Conservation (phyloP, 345 rosid species). For the Erodium maritimum region DNA sequence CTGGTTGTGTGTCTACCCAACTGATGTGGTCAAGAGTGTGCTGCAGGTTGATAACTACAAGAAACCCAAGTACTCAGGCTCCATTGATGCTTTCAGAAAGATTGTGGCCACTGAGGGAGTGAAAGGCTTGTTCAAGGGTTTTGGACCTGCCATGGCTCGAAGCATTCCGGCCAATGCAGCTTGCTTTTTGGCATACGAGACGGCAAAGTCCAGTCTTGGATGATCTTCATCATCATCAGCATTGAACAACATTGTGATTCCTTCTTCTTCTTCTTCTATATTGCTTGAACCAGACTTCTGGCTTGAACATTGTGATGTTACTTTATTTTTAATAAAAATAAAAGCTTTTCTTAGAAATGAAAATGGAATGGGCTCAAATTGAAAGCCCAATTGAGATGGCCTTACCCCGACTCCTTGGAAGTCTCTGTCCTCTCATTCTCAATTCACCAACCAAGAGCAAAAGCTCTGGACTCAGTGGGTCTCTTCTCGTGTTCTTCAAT, state of each 20-base stretch:
- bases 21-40: constrained; percentile 91
- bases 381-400: too few relatives aligned
- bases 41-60: constrained; percentile 84
- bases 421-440: too few relatives aligned
- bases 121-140: constrained; percentile 92
- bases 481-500: too few relatives aligned
- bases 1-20: constrained; percentile 79
- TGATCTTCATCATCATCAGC: constrained; percentile 27
- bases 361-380: too few relatives aligned
- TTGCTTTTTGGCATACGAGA: constrained; percentile 87
- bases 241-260: too few relatives aligned
- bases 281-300: not conserved
- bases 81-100: constrained; percentile 61
- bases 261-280: not conserved
- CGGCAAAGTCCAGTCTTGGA: constrained; percentile 75
- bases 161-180: constrained; percentile 98
- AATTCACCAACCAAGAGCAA: too few relatives aligned
- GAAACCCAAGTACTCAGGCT: constrained; percentile 68
- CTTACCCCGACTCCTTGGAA: too few relatives aligned
- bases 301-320: not conserved
- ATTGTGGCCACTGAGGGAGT: constrained; percentile 67
- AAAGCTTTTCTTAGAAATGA: too few relatives aligned
- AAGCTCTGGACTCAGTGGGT: too few relatives aligned
- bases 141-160: constrained; percentile 90
- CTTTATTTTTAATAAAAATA: too few relatives aligned